phyloP scores from a whole-genome alignment of 352 stramenopile species.

The Thalassiosira exigua region DNA sequence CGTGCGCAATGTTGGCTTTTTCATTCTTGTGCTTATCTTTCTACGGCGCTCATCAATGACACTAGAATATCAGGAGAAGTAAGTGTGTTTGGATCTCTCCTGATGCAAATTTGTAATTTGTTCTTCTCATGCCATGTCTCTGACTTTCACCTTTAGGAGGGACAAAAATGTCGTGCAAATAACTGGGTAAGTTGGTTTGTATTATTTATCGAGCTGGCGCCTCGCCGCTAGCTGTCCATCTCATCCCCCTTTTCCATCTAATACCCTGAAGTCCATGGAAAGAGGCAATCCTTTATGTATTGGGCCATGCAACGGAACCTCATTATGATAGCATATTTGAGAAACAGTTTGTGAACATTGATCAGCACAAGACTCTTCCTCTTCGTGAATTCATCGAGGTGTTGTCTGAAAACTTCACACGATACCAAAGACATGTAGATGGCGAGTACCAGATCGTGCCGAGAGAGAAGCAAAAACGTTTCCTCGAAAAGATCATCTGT shows the following conservation, averaged over 20 bases:
- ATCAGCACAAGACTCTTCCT: slow-evolving; percentile 55
- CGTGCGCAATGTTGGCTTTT: slow-evolving; percentile 68
- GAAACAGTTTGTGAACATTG: slow-evolving; percentile 67
- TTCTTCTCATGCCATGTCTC: too few relatives aligned
- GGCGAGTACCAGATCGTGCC: slow-evolving; percentile 69
- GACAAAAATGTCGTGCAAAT: slow-evolving; percentile 67
- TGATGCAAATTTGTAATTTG: too few relatives aligned
- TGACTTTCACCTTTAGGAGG: slow-evolving; percentile 48
- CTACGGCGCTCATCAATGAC: slow-evolving; percentile 24
- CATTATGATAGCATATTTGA: slow-evolving; percentile 66
- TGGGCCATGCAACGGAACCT: slow-evolving; percentile 28
- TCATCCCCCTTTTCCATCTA: not conserved
- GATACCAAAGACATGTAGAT: slow-evolving; percentile 67
- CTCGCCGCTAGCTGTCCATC: not conserved
- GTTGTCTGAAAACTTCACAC: slow-evolving; percentile 62
- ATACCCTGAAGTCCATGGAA: slow-evolving; percentile 54
- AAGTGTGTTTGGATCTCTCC: too few relatives aligned
- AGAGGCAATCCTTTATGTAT: slow-evolving; percentile 66
- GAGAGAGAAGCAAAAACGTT: slow-evolving; percentile 68
- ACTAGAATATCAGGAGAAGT: slow-evolving; percentile 24
- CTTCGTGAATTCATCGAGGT: slow-evolving; percentile 67
- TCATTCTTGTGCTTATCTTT: slow-evolving; percentile 43
- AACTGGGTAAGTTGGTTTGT: slow-evolving; percentile 58
- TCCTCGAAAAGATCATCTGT: slow-evolving; percentile 65
- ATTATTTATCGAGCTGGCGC: too few relatives aligned